Percentiles rank a stretch among this genome's conserved stretches.
Evolutionary conservation across 441 rosid species (phyloP).

Genomic region (Euphorbia schlechtendalii): DNA sequence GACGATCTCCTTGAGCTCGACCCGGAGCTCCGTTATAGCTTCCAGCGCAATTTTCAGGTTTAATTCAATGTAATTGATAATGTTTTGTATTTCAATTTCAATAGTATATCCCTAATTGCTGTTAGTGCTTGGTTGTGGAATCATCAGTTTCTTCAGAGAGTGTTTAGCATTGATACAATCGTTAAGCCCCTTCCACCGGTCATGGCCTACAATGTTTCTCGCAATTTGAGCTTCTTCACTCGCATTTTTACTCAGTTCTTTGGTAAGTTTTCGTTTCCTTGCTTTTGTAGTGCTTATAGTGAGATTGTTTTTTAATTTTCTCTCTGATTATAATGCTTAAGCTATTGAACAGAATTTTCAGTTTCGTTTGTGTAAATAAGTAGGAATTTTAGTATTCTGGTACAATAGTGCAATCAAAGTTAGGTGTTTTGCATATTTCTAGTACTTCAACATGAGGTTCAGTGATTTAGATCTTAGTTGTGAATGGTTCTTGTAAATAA

Average conservation of each 20-base stretch:
- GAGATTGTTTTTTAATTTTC: not conserved
- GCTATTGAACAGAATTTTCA: not conserved
- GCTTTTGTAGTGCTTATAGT: not conserved
- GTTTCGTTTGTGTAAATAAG: not conserved
- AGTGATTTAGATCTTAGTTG: not conserved
- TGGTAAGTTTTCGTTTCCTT: constrained; percentile 40
- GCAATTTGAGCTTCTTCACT: constrained; percentile 87
- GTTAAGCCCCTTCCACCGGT: constrained; percentile 98
- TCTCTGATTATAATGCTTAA: not conserved
- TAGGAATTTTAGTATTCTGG: not conserved
- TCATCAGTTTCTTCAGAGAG: constrained; percentile 78
- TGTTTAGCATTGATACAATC: constrained; percentile 81
- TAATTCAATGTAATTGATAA: not conserved
- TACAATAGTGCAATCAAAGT: too few relatives aligned
- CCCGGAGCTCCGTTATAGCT: constrained; percentile 93
- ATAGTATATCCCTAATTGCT: not conserved
- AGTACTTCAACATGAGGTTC: not conserved
- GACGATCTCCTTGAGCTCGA: constrained; percentile 56
- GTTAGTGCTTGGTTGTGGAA: not conserved
- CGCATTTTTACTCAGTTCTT: constrained; percentile 98
- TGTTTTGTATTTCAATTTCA: not conserved
- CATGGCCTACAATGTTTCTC: constrained; percentile 79
- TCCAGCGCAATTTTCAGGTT: constrained; percentile 80
- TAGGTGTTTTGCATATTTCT: not conserved
- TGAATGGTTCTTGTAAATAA: not conserved